Evolutionary conservation across 805 yeast genomes (phyloP).

Genomic region (Zygotorulaspora danielsina): DNA sequence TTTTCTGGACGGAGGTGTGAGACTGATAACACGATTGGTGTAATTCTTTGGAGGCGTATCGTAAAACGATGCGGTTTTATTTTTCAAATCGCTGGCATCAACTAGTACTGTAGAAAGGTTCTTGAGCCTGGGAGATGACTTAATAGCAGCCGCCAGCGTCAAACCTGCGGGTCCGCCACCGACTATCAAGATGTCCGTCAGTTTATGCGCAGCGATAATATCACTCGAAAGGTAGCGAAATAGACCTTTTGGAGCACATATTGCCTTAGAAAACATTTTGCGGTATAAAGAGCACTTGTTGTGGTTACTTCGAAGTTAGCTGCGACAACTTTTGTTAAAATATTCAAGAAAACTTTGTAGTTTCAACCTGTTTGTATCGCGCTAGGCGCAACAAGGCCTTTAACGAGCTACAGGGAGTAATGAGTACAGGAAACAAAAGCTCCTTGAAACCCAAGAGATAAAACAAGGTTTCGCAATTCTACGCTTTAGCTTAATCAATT

Average conservation of each 20-base stretch:
- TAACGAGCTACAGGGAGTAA: too few relatives aligned
- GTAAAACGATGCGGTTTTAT: conserved; percentile 42
- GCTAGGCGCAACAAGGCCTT: too few relatives aligned
- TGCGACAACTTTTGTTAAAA: too few relatives aligned
- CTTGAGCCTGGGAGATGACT: conserved; percentile 57
- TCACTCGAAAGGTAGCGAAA: conserved; percentile 19
- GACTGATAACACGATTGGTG: conserved; percentile 78
- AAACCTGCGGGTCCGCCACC: conserved; percentile 99
- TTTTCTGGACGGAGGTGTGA: conserved; percentile 75
- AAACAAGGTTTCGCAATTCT: too few relatives aligned
- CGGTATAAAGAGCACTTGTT: too few relatives aligned
- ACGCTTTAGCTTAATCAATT: too few relatives aligned
- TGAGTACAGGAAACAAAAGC: too few relatives aligned
- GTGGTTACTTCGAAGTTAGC: too few relatives aligned
- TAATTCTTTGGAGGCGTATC: conserved; percentile 41
- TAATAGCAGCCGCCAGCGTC: conserved; percentile 76
- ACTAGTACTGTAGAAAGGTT: conserved; percentile 61
- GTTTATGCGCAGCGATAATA: conserved; percentile 19
- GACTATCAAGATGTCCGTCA: conserved; percentile 72
- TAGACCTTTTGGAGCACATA: background rate
- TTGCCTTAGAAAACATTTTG: conserved; percentile 3
- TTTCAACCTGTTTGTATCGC: too few relatives aligned
- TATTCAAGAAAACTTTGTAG: too few relatives aligned
- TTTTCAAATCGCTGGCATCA: conserved; percentile 63
- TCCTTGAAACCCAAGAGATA: too few relatives aligned